Conservation (phyloP, 352 stramenopile genomes). For the Phytopythium delawarense region DNA sequence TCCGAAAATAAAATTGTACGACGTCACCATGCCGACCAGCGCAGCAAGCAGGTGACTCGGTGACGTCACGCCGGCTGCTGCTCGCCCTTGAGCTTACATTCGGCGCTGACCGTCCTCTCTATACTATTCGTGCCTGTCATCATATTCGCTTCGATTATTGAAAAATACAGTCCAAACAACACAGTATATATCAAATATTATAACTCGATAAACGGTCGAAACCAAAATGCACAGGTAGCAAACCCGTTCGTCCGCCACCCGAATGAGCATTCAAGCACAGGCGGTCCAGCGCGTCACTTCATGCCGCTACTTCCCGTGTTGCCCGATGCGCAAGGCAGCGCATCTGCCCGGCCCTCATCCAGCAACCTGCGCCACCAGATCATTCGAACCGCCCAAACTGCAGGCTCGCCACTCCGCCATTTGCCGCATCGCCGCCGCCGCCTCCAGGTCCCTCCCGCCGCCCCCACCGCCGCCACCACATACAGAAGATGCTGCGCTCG, state of each 20-base stretch:
- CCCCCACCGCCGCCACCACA: not conserved
- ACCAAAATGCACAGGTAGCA: not conserved
- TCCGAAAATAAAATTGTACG: not conserved
- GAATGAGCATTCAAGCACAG: conserved; percentile 2
- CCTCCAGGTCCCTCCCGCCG: not conserved
- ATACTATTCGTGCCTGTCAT: not conserved
- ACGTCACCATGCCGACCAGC: not conserved
- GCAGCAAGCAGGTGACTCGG: not conserved
- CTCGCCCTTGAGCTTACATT: not conserved
- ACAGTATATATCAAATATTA: not conserved
- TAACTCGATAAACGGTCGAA: not conserved
- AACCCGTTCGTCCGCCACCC: too few relatives aligned
- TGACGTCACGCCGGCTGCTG: conserved; percentile 4
- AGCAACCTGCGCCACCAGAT: not conserved
- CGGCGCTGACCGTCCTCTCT: not conserved
- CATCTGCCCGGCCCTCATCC: not conserved
- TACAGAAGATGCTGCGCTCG: conserved; percentile 35
- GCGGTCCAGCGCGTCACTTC: conserved; percentile 16
- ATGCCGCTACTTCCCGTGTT: conserved; percentile 16
- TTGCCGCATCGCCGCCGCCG: not conserved
- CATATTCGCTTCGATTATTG: too few relatives aligned
- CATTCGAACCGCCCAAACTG: not conserved
- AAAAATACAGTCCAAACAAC: too few relatives aligned
- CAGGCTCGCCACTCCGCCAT: not conserved
- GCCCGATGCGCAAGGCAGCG: conserved; percentile 2